A percentile compares a stretch with the other conserved stretches of the same genome.
Evolutionary conservation across 2,329 filamentous ascomycete genomes (phyloP).

Genomic region (Plectosphaerella sp.): DNA sequence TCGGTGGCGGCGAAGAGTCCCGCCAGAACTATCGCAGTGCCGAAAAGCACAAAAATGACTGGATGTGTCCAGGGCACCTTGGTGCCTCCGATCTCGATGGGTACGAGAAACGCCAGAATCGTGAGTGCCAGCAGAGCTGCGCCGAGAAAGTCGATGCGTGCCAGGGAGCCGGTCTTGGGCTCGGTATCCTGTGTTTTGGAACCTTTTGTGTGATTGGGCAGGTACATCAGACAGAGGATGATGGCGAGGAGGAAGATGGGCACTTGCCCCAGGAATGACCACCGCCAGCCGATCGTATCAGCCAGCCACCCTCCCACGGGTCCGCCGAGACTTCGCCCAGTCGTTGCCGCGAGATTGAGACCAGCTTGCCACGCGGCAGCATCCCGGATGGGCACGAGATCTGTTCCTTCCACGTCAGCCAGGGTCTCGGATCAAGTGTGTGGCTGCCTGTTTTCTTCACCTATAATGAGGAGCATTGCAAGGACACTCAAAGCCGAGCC

Average conservation of each 20-base stretch:
- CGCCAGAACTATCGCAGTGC: constrained; percentile 9
- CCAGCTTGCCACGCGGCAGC: constrained; percentile 50
- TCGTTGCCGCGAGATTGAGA: constrained; percentile 46
- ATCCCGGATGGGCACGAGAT: constrained; percentile 46
- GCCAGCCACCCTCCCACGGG: constrained; percentile 58
- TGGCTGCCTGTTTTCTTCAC: not conserved
- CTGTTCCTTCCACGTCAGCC: constrained; percentile 16
- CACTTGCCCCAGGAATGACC: constrained; percentile 52
- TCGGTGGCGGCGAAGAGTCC: constrained; percentile 6
- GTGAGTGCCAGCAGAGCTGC: constrained; percentile 52
- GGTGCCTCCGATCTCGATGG: constrained; percentile 51
- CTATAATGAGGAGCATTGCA: constrained; percentile 45
- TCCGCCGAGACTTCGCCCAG: constrained; percentile 46
- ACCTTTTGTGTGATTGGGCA: constrained; percentile 29
- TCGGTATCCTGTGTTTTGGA: not conserved
- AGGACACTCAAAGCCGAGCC: constrained; percentile 46
- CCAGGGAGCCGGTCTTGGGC: constrained; percentile 6
- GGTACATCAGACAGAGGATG: constrained; percentile 44
- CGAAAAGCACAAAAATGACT: constrained; percentile 38
- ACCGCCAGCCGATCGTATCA: constrained; percentile 63
- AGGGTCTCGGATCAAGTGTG: not conserved
- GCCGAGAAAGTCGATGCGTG: constrained; percentile 52
- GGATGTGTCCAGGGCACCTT: constrained; percentile 47
- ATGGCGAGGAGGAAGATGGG: constrained; percentile 53
- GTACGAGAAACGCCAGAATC: constrained; percentile 52